Evolutionary conservation across 108 stramenopile species (phyloP), one percentile per base, ranked within the genome.

Genomic region (Pseudonitzschia delicatissima): DNA sequence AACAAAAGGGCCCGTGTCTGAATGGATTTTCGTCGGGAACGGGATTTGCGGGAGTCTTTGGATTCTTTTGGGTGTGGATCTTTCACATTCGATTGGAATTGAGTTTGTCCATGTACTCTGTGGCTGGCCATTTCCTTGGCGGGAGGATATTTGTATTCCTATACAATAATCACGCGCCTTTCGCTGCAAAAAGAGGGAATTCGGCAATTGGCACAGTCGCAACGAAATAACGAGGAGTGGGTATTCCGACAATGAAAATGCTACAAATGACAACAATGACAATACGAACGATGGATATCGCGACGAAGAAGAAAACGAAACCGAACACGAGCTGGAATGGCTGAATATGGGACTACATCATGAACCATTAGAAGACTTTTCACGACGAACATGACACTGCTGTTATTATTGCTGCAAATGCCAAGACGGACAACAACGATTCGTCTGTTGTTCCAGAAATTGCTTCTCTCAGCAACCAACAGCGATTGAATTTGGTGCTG

Each of bases 1-100:
- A 35, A 7, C 37, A 44, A 32, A 65, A 49, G 26, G 67, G 59
- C 3, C 42, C 52, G 39, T 86, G 82, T 57, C 69, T 90, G 17
- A 87, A 86, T 26, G 73, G 80, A 20, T 93, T 84, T 69, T 84
- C 91, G 37, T 82, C 80, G 8, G 88, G 92, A 18, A 93, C 92
- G n/a, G 92, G 92, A 26, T 57, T 86, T 11, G 88, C 86, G 15
- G 92, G 92, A 26, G 77, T 89, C 27, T 77, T 84, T 52, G 91
- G 87, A 15, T 92, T 84, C 62, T 79, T 76, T 15, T 92, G 80
- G 73, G 85, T 82, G 20, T 73, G 68, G 45, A 31, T 77, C 8
- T 74, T 59, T 53, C 77, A 57, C 33, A 55, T 74, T 51, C 45
- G 55, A 57, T 49, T 82, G 12, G 62, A 50, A 29, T 67, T 64